Evolutionary conservation across 495 filamentous ascomycete species (phyloP).

Genomic region (Neurospora sp.): DNA sequence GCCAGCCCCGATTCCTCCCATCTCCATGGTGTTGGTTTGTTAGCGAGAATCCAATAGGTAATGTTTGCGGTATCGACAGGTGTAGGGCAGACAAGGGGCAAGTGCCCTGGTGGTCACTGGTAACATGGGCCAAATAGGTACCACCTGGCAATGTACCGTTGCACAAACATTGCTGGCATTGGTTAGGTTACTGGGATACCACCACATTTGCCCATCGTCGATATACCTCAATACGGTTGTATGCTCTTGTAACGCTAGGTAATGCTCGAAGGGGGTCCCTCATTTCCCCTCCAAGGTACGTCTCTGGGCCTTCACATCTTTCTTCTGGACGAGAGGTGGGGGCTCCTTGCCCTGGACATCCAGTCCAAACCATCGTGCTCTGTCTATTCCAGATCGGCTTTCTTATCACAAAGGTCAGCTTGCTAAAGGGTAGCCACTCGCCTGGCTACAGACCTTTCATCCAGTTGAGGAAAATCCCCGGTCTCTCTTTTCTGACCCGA

Average conservation of each 20-base stretch:
- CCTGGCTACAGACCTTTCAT: neutral
- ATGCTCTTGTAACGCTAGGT: neutral
- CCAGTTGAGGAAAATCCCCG: neutral
- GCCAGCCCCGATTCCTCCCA: no score
- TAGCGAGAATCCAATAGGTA: neutral
- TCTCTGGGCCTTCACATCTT: neutral
- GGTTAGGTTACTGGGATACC: neutral
- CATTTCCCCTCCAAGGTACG: neutral
- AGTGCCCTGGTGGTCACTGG: neutral
- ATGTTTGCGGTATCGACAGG: neutral
- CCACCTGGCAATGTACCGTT: neutral
- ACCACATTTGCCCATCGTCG: neutral
- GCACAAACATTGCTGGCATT: neutral
- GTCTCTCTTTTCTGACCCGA: neutral
- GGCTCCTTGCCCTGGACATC: neutral
- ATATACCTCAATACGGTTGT: neutral
- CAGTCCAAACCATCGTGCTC: neutral
- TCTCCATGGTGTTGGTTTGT: neutral
- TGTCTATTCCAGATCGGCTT: neutral
- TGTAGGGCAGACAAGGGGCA: neutral
- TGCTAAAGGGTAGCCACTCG: neutral
- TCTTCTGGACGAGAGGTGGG: neutral
- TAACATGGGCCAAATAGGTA: neutral
- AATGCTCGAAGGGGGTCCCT: neutral
- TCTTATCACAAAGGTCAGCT: neutral